Evolutionary conservation across 176 grass and related monocot genomes (phyloP).

Genomic region (Avena eriantha): DNA sequence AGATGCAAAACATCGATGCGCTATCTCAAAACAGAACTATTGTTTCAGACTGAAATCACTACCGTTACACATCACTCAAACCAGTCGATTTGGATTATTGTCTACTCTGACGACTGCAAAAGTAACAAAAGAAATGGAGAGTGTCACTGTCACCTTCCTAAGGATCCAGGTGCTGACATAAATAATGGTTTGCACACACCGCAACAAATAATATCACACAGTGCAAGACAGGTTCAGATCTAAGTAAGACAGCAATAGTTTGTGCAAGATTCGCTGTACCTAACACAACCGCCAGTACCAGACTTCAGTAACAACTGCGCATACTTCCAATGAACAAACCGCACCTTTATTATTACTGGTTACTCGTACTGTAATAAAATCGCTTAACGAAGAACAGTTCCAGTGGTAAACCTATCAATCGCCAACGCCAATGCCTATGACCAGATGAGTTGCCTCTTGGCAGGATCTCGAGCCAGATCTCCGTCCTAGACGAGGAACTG

Average conservation of each 20-base stretch:
- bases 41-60: not conserved
- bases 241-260: not conserved
- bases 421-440: not conserved
- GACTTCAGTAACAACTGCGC: not conserved
- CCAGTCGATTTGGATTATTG: not conserved
- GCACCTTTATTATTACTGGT: not conserved
- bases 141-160: not conserved
- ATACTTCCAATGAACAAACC: not conserved
- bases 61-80: not conserved
- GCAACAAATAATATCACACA: slow-evolving; percentile 2
- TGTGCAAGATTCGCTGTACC: not conserved
- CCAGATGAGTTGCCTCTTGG: not conserved
- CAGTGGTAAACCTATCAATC: not conserved
- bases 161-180: not conserved
- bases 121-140: slow-evolving; percentile 12
- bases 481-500: not conserved
- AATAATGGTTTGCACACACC: not conserved
- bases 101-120: not conserved
- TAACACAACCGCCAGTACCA: slow-evolving; percentile 29
- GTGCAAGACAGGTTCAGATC: slow-evolving; percentile 19
- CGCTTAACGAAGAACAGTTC: not conserved
- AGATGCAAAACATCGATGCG: not conserved
- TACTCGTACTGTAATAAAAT: not conserved
- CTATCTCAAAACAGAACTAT: not conserved
- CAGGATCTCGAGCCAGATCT: slow-evolving; percentile 22